A percentile compares a stretch with the other conserved stretches of the same genome.
phyloP scores from a whole-genome alignment of 805 yeast genomes.

The Yamadazyma ubonensis region DNA sequence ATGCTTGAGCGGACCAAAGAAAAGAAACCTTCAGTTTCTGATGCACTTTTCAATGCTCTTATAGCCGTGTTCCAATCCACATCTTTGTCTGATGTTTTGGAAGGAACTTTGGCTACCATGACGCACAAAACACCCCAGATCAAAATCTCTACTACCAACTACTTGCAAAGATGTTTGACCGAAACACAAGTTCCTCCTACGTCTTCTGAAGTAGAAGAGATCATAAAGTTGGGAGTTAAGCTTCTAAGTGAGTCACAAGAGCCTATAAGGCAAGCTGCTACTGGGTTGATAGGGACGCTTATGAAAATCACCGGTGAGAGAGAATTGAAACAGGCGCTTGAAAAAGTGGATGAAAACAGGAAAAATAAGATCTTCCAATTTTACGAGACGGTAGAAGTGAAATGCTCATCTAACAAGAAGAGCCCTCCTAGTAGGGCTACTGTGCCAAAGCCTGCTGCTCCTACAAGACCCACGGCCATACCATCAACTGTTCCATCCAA shows the following conservation, averaged over 20 bases:
- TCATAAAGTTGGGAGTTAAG: constrained; percentile 56
- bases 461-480: neutral
- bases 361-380: constrained; percentile 62
- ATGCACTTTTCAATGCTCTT: constrained; percentile 64
- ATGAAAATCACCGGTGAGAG: constrained; percentile 82
- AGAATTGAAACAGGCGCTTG: constrained; percentile 57
- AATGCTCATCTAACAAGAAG: constrained; percentile 14
- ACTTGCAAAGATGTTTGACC: constrained; percentile 61
- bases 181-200: constrained; percentile 50
- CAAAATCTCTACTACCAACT: constrained; percentile 66
- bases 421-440: no score
- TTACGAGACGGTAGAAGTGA: constrained; percentile 55
- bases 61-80: constrained; percentile 58
- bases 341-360: constrained; percentile 74
- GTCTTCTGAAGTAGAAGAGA: constrained; percentile 51
- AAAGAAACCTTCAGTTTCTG: constrained; percentile 75
- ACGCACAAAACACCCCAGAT: constrained; percentile 82
- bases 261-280: constrained; percentile 74
- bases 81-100: constrained; percentile 54
- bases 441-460: neutral
- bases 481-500: constrained; percentile 56
- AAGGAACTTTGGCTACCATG: constrained; percentile 58
- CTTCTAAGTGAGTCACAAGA: constrained; percentile 82
- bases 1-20: constrained; percentile 84
- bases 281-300: constrained; percentile 74